Evolutionary conservation across 2,329 filamentous ascomycete species (phyloP).

Genomic region (Dactylonectria estremocensis): DNA sequence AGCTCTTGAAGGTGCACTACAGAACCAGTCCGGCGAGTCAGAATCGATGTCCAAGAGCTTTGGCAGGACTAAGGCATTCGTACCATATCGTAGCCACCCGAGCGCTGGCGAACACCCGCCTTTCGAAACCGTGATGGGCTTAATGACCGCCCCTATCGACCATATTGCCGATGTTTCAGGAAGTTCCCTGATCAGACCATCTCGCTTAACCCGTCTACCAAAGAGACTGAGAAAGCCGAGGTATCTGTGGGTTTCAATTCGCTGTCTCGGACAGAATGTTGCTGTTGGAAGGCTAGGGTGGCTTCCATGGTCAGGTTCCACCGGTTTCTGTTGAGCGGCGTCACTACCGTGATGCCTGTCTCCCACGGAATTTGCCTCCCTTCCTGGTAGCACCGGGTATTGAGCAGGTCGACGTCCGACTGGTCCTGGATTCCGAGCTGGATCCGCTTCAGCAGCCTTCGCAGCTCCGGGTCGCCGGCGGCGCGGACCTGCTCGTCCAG

Average conservation of each 20-base stretch:
- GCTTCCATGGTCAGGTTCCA: too few relatives aligned
- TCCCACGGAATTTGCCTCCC: not conserved
- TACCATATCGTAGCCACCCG: constrained; percentile 67
- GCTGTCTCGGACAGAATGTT: too few relatives aligned
- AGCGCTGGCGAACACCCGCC: constrained; percentile 66
- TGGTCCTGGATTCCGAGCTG: not conserved
- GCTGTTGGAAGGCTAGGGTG: too few relatives aligned
- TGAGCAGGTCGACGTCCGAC: not conserved
- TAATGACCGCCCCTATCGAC: constrained; percentile 72
- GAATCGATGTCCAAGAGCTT: constrained; percentile 61
- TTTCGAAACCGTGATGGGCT: constrained; percentile 68
- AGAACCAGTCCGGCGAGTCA: constrained; percentile 42
- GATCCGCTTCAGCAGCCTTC: not conserved
- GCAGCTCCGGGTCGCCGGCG: not conserved
- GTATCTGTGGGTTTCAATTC: too few relatives aligned
- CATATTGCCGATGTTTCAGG: constrained; percentile 68
- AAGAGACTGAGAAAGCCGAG: not conserved
- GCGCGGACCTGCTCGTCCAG: constrained; percentile 17
- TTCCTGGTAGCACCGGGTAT: not conserved
- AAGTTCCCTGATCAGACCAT: constrained; percentile 63
- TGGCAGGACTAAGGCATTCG: constrained; percentile 67
- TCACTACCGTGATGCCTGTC: constrained; percentile 14
- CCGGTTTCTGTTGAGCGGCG: constrained; percentile 1
- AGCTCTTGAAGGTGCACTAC: constrained; percentile 61
- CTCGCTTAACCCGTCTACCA: constrained; percentile 20